These are phyloP conservation scores for Candida qinlingensis DNA, from an alignment of 805 yeast species.

Conservation along the genomic window DNA sequence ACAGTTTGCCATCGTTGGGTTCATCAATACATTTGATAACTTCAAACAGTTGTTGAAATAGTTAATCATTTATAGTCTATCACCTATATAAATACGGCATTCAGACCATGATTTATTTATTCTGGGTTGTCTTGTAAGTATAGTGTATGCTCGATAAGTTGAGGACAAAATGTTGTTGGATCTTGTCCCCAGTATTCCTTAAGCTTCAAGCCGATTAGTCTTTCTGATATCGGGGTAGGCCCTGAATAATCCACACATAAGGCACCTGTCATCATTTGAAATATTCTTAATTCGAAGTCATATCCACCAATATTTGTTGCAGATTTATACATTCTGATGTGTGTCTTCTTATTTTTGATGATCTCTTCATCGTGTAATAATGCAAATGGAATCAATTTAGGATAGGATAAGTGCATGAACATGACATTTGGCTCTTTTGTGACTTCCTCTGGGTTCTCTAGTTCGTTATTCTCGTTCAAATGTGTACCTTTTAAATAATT, in stretches of 20 bases:
- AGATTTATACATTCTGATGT: conserved; percentile 30
- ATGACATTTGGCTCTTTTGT: conserved; percentile 20
- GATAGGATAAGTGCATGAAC: conserved; percentile 59
- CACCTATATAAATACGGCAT: neutral
- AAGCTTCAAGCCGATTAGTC: conserved; percentile 25
- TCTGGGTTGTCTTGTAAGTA: conserved; percentile 29
- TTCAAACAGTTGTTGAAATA: conserved; percentile 7
- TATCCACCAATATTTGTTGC: conserved; percentile 25
- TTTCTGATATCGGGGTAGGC: conserved; percentile 17
- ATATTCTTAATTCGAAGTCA: conserved; percentile 36
- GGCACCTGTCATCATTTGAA: conserved; percentile 33
- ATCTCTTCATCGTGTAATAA: conserved; percentile 25
- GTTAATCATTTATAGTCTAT: neutral
- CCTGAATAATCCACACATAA: conserved; percentile 29
- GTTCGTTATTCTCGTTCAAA: conserved; percentile 13
- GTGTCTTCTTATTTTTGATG: conserved; percentile 19
- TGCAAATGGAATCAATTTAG: conserved; percentile 38
- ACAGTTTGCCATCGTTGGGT: conserved; percentile 12
- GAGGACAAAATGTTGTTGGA: conserved; percentile 27
- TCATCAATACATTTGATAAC: conserved; percentile 5
- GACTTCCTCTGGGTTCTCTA: conserved; percentile 11
- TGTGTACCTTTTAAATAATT: conserved; percentile 19
- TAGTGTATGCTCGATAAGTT: conserved; percentile 30
- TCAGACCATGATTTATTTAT: neutral
- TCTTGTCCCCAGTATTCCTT: conserved; percentile 25